A percentile compares a stretch with the other conserved stretches of the same genome.
Evolutionary conservation across 345 rosid species (phyloP).

Genomic region (thale cress (Arabidopsis thaliana)): DNA sequence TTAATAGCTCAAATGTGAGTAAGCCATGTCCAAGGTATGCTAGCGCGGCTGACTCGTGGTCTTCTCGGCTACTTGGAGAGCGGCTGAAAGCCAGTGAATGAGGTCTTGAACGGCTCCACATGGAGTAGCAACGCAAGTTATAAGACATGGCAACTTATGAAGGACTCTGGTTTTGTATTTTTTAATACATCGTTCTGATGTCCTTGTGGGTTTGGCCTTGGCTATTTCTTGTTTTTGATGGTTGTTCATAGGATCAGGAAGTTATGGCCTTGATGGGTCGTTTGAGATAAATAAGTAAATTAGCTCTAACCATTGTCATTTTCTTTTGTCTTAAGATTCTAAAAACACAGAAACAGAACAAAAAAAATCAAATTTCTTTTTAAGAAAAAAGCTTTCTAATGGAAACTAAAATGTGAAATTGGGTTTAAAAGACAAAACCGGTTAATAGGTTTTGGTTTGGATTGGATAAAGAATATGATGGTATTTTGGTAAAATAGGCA

Average conservation of each 20-base stretch:
- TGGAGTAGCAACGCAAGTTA: conserved; percentile 27
- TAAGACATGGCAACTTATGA: conserved; percentile 11
- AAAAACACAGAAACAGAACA: neutral
- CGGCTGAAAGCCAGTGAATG: conserved; percentile 41
- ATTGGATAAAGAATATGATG: neutral
- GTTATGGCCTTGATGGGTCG: conserved; percentile 15
- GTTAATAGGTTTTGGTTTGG: conserved; percentile 23
- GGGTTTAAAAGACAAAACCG: conserved; percentile 10
- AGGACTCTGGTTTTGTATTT: conserved; percentile 17
- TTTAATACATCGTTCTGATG: neutral
- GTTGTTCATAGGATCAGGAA: conserved; percentile 24
- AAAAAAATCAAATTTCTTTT: neutral
- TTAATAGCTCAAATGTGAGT: conserved; percentile 55
- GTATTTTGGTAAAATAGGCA: conserved; percentile 28
- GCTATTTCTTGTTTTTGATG: conserved; percentile 18
- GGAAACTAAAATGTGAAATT: neutral
- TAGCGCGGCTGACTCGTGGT: conserved; percentile 77
- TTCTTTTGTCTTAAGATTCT: neutral
- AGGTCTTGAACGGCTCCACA: conserved; percentile 8
- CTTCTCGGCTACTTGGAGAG: conserved; percentile 71
- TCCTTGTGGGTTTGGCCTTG: conserved; percentile 18
- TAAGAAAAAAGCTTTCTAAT: neutral
- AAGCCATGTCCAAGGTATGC: conserved; percentile 95
- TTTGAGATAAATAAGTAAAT: conserved; percentile 32
- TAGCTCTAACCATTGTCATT: conserved; percentile 23